Evolutionary conservation across 2,329 filamentous ascomycete genomes (phyloP).

Genomic region (Venturia effusa): DNA sequence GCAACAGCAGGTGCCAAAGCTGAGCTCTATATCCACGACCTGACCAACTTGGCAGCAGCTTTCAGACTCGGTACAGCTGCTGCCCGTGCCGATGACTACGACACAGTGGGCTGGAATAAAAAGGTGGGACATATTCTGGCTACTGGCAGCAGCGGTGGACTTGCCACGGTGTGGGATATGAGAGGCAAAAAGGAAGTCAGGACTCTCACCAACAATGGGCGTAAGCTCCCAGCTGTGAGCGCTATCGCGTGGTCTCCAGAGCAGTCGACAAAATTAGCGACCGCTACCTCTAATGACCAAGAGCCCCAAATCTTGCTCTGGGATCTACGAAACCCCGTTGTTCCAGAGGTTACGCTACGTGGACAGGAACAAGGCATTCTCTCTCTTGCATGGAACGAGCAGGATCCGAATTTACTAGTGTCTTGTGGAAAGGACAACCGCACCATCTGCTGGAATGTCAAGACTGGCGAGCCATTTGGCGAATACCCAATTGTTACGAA

Average conservation of each 20-base stretch:
- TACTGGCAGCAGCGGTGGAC: conserved; percentile 83
- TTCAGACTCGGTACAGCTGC: conserved; percentile 82
- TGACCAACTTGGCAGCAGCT: conserved; percentile 79
- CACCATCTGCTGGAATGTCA: conserved; percentile 92
- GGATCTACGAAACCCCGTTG: conserved; percentile 94
- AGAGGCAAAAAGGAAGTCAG: conserved; percentile 96
- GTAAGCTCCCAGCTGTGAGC: conserved; percentile 68
- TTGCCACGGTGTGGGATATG: conserved; percentile 97
- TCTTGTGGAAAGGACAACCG: conserved; percentile 96
- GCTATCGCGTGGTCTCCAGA: conserved; percentile 96
- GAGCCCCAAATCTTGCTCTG: conserved; percentile 83
- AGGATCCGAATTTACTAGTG: conserved; percentile 78
- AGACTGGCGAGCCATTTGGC: conserved; percentile 75
- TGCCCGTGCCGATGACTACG: conserved; percentile 86
- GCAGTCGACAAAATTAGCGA: conserved; percentile 83
- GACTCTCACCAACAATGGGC: conserved; percentile 78
- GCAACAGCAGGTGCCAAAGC: conserved; percentile 90
- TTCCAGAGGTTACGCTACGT: conserved; percentile 74
- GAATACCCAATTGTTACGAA: conserved; percentile 98
- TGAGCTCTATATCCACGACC: conserved; percentile 90
- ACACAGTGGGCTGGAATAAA: conserved; percentile 96
- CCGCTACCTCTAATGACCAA: conserved; percentile 80
- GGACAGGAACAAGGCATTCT: conserved; percentile 93
- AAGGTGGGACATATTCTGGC: conserved; percentile 95
- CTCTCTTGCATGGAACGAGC: conserved; percentile 88